phyloP scores from a whole-genome alignment of 2,329 filamentous ascomycete species.

The Penicillium sclerotiorum region DNA sequence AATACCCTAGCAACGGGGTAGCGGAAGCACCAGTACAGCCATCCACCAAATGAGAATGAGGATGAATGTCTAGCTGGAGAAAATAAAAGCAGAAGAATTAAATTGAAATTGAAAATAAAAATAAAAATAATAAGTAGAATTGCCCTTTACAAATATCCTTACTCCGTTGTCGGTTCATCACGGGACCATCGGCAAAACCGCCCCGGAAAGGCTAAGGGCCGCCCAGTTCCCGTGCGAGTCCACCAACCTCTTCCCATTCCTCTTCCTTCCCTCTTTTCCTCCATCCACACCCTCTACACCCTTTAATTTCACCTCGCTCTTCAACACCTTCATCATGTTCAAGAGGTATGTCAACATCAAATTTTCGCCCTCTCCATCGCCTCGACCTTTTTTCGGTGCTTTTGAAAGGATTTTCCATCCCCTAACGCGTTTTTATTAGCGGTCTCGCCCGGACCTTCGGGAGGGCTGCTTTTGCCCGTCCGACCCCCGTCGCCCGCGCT shows the following conservation, averaged over 20 bases:
- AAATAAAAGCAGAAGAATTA: not conserved
- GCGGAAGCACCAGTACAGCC: conserved; percentile 8
- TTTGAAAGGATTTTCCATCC: conserved; percentile 33
- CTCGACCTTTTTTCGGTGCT: conserved; percentile 21
- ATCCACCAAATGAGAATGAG: not conserved
- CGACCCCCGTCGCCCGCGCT: conserved; percentile 57
- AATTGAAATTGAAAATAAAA: not conserved
- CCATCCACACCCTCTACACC: conserved; percentile 24
- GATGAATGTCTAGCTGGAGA: too few relatives aligned
- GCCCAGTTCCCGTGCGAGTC: conserved; percentile 34
- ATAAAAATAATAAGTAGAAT: not conserved
- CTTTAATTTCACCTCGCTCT: conserved; percentile 38
- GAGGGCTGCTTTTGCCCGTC: conserved; percentile 61
- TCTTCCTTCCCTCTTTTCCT: conserved; percentile 36
- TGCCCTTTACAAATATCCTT: not conserved
- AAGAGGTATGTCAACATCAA: conserved; percentile 56
- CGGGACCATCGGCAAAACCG: conserved; percentile 48
- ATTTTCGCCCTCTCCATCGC: conserved; percentile 10
- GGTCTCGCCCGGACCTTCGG: conserved; percentile 67
- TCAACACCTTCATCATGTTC: conserved; percentile 60
- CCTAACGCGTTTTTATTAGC: conserved; percentile 45
- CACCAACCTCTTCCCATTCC: conserved; percentile 38
- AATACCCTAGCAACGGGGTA: conserved; percentile 25
- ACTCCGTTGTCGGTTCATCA: conserved; percentile 40
- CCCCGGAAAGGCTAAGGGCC: conserved; percentile 45